Percentiles rank a stretch among this genome's conserved stretches.
Conservation (phyloP, 306 rosid genomes). For the Arachis hypogaea region DNA sequence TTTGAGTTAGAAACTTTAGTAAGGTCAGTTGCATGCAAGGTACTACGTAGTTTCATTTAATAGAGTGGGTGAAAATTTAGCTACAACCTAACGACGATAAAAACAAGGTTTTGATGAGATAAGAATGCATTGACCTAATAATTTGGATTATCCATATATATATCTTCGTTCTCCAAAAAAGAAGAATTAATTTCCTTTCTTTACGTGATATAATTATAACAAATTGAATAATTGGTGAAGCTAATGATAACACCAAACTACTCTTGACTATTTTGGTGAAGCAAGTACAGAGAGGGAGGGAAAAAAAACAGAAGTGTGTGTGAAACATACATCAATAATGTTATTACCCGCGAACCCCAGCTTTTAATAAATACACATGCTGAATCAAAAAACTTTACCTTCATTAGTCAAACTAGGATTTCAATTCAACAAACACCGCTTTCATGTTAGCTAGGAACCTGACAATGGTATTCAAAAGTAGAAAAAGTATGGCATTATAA, state of each 20-base stretch:
- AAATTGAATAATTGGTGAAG: neutral
- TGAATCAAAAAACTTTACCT: slow-evolving; percentile 29
- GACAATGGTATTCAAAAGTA: slow-evolving; percentile 34
- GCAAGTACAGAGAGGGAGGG: slow-evolving; percentile 26
- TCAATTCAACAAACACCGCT: slow-evolving; percentile 52
- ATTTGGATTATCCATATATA: no score
- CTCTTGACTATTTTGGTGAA: slow-evolving; percentile 37
- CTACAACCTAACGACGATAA: slow-evolving; percentile 1
- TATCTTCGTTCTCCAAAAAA: no score
- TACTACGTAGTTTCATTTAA: neutral
- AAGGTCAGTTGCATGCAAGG: neutral
- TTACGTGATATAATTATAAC: neutral
- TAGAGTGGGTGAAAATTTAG: no score
- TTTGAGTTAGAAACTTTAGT: neutral
- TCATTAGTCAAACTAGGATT: slow-evolving; percentile 41
- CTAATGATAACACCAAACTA: slow-evolving; percentile 32
- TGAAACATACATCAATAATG: neutral
- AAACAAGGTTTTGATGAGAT: slow-evolving; percentile 8
- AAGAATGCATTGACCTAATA: no score
- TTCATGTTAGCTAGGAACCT: slow-evolving; percentile 42
- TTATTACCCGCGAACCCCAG: slow-evolving; percentile 5
- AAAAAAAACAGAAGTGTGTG: no score
- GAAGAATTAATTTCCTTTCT: no score
- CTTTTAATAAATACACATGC: slow-evolving; percentile 27
- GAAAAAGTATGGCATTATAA: slow-evolving; percentile 12